Evolutionary conservation across 345 rosid species (phyloP).

Genomic region (Diplotaxis tenuifolia): DNA sequence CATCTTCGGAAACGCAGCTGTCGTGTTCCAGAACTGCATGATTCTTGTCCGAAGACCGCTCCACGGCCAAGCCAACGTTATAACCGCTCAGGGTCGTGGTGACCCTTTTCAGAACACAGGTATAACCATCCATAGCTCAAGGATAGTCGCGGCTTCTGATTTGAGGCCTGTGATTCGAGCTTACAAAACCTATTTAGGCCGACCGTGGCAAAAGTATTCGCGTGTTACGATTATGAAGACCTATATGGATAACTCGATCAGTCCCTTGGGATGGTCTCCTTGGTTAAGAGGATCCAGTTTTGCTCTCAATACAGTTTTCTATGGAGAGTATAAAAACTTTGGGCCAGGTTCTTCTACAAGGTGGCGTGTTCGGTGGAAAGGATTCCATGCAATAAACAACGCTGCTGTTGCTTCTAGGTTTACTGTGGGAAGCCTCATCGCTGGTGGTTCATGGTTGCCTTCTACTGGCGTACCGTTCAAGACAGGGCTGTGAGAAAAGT

Average conservation of each 20-base stretch:
- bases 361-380: conserved; percentile 67
- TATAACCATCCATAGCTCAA: conserved; percentile 62
- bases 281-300: conserved; percentile 61
- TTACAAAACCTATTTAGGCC: conserved; percentile 55
- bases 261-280: conserved; percentile 65
- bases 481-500: conserved; percentile 48
- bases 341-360: conserved; percentile 66
- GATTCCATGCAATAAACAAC: conserved; percentile 60
- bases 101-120: conserved; percentile 78
- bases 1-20: conserved; percentile 89
- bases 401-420: conserved; percentile 59
- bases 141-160: conserved; percentile 54
- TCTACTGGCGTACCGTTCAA: conserved; percentile 62
- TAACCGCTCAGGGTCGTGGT: conserved; percentile 73
- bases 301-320: conserved; percentile 63
- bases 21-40: conserved; percentile 64
- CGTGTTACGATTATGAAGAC: conserved; percentile 54
- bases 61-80: conserved; percentile 58
- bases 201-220: conserved; percentile 77
- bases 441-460: conserved; percentile 74
- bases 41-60: conserved; percentile 57
- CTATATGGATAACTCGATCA: conserved; percentile 45
- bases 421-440: conserved; percentile 65
- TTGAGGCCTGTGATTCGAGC: conserved; percentile 46
- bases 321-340: conserved; percentile 67